These are phyloP conservation scores for Stachybotrys echinatus DNA, from an alignment of 2,329 filamentous ascomycete species.

Conservation along the genomic window DNA sequence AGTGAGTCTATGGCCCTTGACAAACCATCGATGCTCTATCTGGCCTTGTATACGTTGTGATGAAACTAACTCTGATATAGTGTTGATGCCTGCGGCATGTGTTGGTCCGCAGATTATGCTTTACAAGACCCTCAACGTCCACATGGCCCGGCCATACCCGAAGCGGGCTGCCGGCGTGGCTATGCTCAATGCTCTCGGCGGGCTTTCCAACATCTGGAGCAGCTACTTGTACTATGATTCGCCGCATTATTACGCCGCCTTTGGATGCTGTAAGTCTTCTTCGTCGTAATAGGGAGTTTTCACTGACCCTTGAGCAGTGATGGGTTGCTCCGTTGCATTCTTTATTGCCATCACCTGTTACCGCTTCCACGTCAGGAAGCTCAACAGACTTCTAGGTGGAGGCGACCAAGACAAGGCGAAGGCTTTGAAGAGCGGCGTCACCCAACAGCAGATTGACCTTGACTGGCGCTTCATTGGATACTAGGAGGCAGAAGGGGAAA, in stretches of 20 bases:
- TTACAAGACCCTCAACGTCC: conserved; percentile 67
- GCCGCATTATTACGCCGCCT: conserved; percentile 16
- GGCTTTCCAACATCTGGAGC: conserved; percentile 55
- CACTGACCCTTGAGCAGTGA: conserved; percentile 1
- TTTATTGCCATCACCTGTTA: conserved; percentile 13
- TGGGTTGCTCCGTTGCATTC: conserved; percentile 13
- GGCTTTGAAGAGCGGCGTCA: conserved; percentile 17
- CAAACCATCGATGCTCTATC: too few species aligned
- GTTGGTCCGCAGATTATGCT: conserved; percentile 25
- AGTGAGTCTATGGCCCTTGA: too few species aligned
- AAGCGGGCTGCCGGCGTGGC: conserved; percentile 65
- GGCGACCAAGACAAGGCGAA: conserved; percentile 10
- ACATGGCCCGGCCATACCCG: conserved; percentile 63
- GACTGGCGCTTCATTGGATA: conserved; percentile 18
- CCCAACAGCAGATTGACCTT: conserved; percentile 16
- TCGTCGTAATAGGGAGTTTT: not conserved
- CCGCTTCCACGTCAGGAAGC: conserved; percentile 9
- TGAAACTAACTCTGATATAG: too few species aligned
- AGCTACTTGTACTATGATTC: conserved; percentile 52
- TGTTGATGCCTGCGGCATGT: too few species aligned
- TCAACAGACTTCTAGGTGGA: conserved; percentile 14
- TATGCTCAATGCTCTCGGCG: conserved; percentile 60
- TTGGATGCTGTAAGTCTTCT: conserved; percentile 8
- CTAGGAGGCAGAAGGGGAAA: too few species aligned
- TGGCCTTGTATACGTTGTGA: too few species aligned